These are phyloP conservation scores for Podospora bellae-mahoneyi DNA, from an alignment of 495 filamentous ascomycete species.

Conservation along the genomic window DNA sequence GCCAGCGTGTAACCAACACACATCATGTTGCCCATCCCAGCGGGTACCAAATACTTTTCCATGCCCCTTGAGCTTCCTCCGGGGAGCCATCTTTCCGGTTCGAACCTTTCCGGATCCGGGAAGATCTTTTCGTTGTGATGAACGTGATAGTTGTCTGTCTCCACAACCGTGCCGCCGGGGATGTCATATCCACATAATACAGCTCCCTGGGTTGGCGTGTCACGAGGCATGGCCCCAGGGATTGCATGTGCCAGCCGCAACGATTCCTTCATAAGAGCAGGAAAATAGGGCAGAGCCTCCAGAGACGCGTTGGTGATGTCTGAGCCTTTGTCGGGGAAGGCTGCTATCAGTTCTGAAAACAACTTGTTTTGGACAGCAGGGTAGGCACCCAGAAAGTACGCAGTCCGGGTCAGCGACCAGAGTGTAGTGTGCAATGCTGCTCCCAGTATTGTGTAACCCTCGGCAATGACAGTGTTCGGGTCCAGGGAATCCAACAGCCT, in stretches of 20 bases:
- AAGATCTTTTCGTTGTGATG: not conserved
- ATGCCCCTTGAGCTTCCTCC: not conserved
- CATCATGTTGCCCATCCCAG: slow-evolving; percentile 5
- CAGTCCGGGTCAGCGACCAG: not conserved
- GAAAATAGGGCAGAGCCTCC: not conserved
- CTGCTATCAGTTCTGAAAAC: not conserved
- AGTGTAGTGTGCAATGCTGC: slow-evolving; percentile 5
- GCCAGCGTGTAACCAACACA: slow-evolving; percentile 9
- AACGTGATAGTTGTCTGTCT: slow-evolving; percentile 1
- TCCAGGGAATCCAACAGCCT: slow-evolving; percentile 3
- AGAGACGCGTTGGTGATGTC: not conserved
- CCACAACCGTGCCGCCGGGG: not conserved
- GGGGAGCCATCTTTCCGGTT: slow-evolving; percentile 3
- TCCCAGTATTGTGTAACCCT: not conserved
- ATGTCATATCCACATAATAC: slow-evolving; percentile 1
- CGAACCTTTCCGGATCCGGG: slow-evolving; percentile 3
- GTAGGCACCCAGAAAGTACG: not conserved
- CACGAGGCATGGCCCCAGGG: not conserved
- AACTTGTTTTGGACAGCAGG: not conserved
- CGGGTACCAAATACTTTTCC: slow-evolving; percentile 5
- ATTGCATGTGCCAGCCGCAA: not conserved
- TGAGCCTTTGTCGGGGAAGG: not conserved
- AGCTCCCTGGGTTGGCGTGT: not conserved
- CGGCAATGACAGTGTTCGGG: not conserved
- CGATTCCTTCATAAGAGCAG: slow-evolving; percentile 1